A percentile compares a stretch with the other conserved stretches of the same genome.
Evolutionary conservation across 2,329 filamentous ascomycete genomes (phyloP).

Genomic region (Xylariaceae sp.): DNA sequence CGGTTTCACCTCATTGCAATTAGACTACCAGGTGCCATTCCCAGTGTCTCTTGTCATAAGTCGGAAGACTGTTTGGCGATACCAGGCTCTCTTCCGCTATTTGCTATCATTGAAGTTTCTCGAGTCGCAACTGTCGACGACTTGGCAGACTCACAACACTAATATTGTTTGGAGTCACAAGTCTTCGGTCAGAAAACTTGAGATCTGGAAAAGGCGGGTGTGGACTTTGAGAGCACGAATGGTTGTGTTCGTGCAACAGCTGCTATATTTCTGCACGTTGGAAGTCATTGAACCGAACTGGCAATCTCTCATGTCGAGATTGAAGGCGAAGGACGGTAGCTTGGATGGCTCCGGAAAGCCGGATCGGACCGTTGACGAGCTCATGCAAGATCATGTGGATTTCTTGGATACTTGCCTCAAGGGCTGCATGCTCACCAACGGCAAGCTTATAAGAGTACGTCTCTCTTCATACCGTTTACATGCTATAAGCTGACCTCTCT

Average conservation of each 20-base stretch:
- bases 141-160: slow-evolving; percentile 87
- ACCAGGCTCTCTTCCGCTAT: slow-evolving; percentile 94
- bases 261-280: slow-evolving; percentile 92
- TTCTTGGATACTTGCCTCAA: slow-evolving; percentile 97
- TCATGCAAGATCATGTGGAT: slow-evolving; percentile 99
- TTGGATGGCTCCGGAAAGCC: slow-evolving; percentile 37
- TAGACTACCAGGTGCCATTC: slow-evolving; percentile 93
- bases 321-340: slow-evolving; percentile 57
- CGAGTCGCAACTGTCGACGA: slow-evolving; percentile 77
- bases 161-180: slow-evolving; percentile 76
- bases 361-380: slow-evolving; percentile 81
- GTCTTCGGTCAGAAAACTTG: slow-evolving; percentile 65
- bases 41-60: slow-evolving; percentile 93
- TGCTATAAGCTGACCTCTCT: slow-evolving; percentile 19
- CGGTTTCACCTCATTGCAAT: slow-evolving; percentile 86
- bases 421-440: slow-evolving; percentile 98
- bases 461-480: not conserved
- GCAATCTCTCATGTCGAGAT: slow-evolving; percentile 83
- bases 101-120: slow-evolving; percentile 83
- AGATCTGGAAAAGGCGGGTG: slow-evolving; percentile 87
- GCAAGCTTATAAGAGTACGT: slow-evolving; percentile 79
- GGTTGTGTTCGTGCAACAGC: slow-evolving; percentile 94
- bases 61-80: slow-evolving; percentile 92
- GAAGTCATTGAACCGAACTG: slow-evolving; percentile 99
- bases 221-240: slow-evolving; percentile 91